Evolutionary conservation across 2,329 filamentous ascomycete genomes (phyloP), one percentile per base, ranked within the genome.

Genomic region (Fusarium sp.): DNA sequence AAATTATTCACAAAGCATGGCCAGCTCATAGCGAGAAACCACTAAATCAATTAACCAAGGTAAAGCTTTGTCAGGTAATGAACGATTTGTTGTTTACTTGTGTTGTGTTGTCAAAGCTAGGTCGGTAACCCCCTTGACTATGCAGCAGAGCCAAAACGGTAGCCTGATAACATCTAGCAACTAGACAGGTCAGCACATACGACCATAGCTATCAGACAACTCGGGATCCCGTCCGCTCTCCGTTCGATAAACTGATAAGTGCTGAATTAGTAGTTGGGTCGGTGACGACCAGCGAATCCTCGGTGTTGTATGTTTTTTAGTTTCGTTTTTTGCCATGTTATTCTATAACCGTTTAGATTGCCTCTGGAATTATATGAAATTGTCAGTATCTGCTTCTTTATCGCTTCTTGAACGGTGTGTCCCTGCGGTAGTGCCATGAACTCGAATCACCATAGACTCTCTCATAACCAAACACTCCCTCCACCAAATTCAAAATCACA

Each of bases 391-490:
- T 27, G 5, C 12, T 10, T 6, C 8, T 52, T 13, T 27, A 63
- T 26, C 26, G 20, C 26, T 56, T 60, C 55, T 73, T 75, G 13
- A 69, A 72, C 0, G 66, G 61, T 2, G 45, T 44, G 20, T 78
- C 70, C 14, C 74, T 62, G 20, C 73, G 52, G 32, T 76, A 79
- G 6, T 79, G 76, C 75, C 77, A 80, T 4, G 50, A 67, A 10
- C 48, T 60, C 6, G 73, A 46, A 57, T 76, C 75, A 9, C 60
- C 64, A 35, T 71, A 73, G 1, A 77, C 72, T 26, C 67, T 69
- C 41, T 64, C 68, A 18, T 87, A 87, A 0, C 85, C 85, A 59
- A 88, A 75, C 2, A 85, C 79, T 7, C 81, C 81, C 60, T 88
- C 85, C 1, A 87, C 77, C 11, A 88, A 75, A 1, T 81, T 79